Conservation (phyloP, 495 filamentous ascomycete species). For the Penicillium pulvis region DNA sequence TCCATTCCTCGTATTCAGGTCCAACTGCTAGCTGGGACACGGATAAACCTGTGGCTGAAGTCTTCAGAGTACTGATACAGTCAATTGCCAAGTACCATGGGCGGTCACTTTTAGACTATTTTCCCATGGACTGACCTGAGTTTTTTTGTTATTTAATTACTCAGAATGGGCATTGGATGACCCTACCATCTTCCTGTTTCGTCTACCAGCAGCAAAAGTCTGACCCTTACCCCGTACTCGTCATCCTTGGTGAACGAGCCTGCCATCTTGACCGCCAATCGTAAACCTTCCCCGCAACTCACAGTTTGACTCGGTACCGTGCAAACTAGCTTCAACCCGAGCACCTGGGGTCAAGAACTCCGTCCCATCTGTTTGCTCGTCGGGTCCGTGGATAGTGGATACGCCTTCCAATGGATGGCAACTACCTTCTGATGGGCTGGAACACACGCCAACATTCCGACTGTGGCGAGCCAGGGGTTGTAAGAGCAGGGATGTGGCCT, state of each 20-base stretch:
- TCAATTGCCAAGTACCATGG: no score
- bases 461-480: neutral
- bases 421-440: constrained; percentile 18
- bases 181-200: constrained; percentile 7
- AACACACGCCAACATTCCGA: neutral
- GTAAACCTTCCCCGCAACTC: neutral
- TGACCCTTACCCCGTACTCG: neutral
- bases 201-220: constrained; percentile 1
- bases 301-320: neutral
- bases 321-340: constrained; percentile 7
- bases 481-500: neutral
- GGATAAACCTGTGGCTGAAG: no score
- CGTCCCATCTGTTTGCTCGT: neutral
- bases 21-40: no score
- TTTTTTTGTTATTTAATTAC: constrained; percentile 1
- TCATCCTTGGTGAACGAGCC: constrained; percentile 13
- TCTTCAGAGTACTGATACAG: no score
- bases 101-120: neutral
- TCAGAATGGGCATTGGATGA: constrained; percentile 2
- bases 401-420: neutral
- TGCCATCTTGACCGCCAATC: constrained; percentile 7
- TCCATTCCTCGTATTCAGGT: no score
- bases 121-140: neutral
- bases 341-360: neutral
- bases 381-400: neutral